These are phyloP conservation scores for Colletotrichum zoysiae DNA, from an alignment of 2,329 filamentous ascomycete genomes.

Conservation along the genomic window DNA sequence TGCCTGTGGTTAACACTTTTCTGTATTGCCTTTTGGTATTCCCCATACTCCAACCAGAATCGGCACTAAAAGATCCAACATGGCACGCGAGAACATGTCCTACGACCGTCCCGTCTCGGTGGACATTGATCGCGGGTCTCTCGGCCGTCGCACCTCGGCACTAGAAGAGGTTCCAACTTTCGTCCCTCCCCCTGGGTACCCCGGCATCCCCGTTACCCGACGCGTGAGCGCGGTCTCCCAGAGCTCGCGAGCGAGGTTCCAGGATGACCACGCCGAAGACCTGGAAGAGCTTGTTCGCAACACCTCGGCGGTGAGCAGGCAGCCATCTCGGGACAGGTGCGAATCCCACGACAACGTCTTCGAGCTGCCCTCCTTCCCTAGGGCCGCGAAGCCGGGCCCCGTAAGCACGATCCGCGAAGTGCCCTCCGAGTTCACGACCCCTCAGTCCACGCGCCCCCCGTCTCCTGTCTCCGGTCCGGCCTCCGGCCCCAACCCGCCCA, in stretches of 20 bases:
- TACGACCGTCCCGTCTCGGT: constrained; percentile 20
- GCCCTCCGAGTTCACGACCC: constrained; percentile 26
- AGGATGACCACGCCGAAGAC: constrained; percentile 20
- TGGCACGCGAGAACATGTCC: constrained; percentile 17
- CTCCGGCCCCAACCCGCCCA: constrained; percentile 10
- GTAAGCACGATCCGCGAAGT: constrained; percentile 36
- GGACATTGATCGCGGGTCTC: constrained; percentile 13
- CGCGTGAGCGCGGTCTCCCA: constrained; percentile 32
- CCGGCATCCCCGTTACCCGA: constrained; percentile 23
- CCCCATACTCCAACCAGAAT: no score
- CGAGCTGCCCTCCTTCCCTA: constrained; percentile 28
- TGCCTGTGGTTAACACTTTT: background rate
- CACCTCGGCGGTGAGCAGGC: constrained; percentile 22
- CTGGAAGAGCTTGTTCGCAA: constrained; percentile 29
- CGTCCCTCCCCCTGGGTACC: constrained; percentile 23
- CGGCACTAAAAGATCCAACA: background rate
- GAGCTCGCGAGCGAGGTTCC: constrained; percentile 26
- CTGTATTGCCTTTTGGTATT: background rate
- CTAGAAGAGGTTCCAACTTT: constrained; percentile 31
- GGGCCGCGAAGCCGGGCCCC: constrained; percentile 27
- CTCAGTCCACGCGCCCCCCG: constrained; percentile 34
- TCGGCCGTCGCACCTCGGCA: constrained; percentile 28
- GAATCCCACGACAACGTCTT: constrained; percentile 33
- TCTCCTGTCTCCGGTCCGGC: constrained; percentile 20
- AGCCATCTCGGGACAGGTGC: constrained; percentile 24